Evolutionary conservation across 192 early-diverging fungal genomes (phyloP), one percentile per base, ranked within the genome.

Genomic region (Coemansia sp.): DNA sequence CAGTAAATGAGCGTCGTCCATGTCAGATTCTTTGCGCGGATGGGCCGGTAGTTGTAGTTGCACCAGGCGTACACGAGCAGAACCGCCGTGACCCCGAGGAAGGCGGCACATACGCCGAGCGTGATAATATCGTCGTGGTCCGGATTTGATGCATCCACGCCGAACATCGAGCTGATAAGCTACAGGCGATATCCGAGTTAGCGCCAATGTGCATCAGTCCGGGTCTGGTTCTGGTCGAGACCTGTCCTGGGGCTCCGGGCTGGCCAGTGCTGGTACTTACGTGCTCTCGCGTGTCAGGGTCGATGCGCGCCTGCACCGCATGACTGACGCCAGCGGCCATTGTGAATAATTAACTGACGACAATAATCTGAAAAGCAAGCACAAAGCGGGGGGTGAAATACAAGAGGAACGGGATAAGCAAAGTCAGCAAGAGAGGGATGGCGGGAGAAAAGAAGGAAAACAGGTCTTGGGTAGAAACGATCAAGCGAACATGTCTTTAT

Each of bases 21-120:
- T 14, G 50, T 35, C 25, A 71, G 34, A 42, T 71, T 71, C 7
- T 71, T 71, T 15, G 68, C 68, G 15, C 68, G 68, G n/a, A 71
- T 71, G 15, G 68, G 68, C 22, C 58, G 52, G 30, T 60, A 71
- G 30, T 48, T 64, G 41, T 44, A 41, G 53, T 71, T 71, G 19
- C 55, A 32, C 68, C 68, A 71, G 1, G 68, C 61, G 25, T 56
- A 64, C 2, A 51, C 29, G 5, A 71, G 42, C 41, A 64, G 40
- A 8, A 64, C 6, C 6, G 52, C 34, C 2, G 68, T 71, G 7
- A 71, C 8, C 0, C 69, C 62, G 30, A 53, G 58, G 5, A 72
- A 9, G 8, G 20, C 32, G 22, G 50, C 40, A 8, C 62, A 42
- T 6, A 64, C 20, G 6, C n/a, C 41, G 34, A 72, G 56, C 15